Base-by-base conservation (phyloP, 176 grass and related monocot species). In the Oryza australiensis region DNA sequence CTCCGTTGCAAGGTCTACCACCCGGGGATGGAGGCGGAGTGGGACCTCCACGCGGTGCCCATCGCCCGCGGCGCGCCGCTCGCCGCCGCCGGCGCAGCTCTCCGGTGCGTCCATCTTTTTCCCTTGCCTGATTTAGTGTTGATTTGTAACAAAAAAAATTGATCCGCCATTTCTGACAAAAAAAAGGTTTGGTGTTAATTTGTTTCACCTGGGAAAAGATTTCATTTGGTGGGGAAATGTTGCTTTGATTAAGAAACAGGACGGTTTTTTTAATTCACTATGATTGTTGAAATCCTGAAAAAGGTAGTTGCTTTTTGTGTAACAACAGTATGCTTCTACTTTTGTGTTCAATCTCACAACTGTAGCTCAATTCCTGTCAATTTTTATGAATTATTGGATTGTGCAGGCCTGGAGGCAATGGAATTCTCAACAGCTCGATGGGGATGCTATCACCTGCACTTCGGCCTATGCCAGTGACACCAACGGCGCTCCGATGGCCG, bases 1-100 rank as follows among this genome's bases (percentile, higher is more conserved):
- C 70, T 99, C 23, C 83, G 93, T 2, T 96, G 91, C 60, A 88
- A 90, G 81, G 79, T 99, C 68, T 88, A 96, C 81, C 57, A 99
- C 74, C 70, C 87, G 1, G 29, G 79, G 23, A 92, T 99, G 83
- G 97, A 99, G 62, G 75, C 78, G 26, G 91, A 99, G 9, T 94
- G 91, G 93, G 91, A 99, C 73, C 89, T 99, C 73, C 93, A 94
- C 18, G 87, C 78, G 0, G 85, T 99, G 74, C 62, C 87, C 11
- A 86, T 96, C 26, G 80, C 93, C 72, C 74, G 53, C 51, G 55
- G 55, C 51, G 51, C 55, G 42, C 84, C 69, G 32, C 70, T 86
- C 40, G 34, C 72, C 46, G 26, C 75, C 29, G 29, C 72, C 35
- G 53, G 70, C 42, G 51, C 63, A 51, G 70, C 75, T 62, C 77